These are phyloP conservation scores for Meira miltonrushii DNA, from an alignment of 1,284 basidiomycete genomes.

Conservation along the genomic window DNA sequence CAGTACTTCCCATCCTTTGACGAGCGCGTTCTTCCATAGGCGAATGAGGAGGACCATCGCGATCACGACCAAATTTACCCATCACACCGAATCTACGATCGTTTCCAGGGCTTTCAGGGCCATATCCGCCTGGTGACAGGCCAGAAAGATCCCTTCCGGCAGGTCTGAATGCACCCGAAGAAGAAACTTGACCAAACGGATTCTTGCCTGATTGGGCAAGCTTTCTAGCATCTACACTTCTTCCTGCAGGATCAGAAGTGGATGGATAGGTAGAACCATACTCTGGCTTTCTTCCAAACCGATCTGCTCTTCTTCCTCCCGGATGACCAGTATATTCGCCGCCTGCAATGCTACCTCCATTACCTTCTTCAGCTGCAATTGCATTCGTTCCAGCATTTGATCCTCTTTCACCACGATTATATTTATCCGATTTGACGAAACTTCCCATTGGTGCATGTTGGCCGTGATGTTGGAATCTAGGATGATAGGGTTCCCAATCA, in stretches of 20 bases:
- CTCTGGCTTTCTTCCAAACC: conserved; percentile 4
- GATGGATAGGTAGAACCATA: neutral
- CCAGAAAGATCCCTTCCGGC: conserved; percentile 25
- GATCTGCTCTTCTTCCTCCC: neutral
- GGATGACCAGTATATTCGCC: neutral
- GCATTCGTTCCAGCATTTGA: neutral
- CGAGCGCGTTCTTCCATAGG: neutral
- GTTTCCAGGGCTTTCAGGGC: no score
- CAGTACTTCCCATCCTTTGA: neutral
- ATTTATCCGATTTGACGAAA: neutral
- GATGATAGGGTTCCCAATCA: conserved; percentile 55
- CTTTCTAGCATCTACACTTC: conserved; percentile 17
- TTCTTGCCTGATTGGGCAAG: conserved; percentile 39
- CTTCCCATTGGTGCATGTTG: conserved; percentile 32
- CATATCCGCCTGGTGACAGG: no score
- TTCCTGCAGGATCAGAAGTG: neutral
- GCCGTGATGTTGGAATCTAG: conserved; percentile 62
- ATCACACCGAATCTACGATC: neutral
- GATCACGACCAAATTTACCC: neutral
- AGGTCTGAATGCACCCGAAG: conserved; percentile 40
- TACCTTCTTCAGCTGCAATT: conserved; percentile 16
- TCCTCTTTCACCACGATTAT: neutral
- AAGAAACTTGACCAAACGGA: conserved; percentile 42
- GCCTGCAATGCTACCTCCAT: no score
- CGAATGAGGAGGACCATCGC: conserved; percentile 2